Evolutionary conservation across 1,139 yeast species (phyloP).

Genomic region (Citeromyces hawaiiensis): DNA sequence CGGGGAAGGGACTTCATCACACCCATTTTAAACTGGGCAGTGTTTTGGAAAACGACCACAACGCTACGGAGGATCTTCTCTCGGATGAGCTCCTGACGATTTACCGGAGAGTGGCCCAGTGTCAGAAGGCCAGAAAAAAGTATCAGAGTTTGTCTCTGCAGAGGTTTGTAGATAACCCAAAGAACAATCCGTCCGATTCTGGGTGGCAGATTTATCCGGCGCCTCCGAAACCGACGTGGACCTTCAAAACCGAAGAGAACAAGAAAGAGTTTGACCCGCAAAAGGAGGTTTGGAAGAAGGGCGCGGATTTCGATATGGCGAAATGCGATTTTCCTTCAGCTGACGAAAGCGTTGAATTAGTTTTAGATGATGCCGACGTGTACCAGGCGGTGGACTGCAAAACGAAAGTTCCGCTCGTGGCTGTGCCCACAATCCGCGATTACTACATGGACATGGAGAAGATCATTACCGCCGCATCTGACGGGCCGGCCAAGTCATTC

Average conservation of each 20-base stretch:
- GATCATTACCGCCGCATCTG: slow-evolving; percentile 62
- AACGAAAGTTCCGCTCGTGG: slow-evolving; percentile 23
- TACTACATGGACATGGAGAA: slow-evolving; percentile 73
- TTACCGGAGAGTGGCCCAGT: slow-evolving; percentile 55
- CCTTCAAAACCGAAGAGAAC: slow-evolving; percentile 36
- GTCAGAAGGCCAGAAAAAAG: slow-evolving; percentile 65
- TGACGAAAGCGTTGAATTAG: slow-evolving; percentile 32
- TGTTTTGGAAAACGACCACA: slow-evolving; percentile 51
- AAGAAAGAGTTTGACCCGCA: slow-evolving; percentile 28
- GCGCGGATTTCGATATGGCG: slow-evolving; percentile 40
- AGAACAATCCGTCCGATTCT: slow-evolving; percentile 30
- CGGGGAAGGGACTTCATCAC: slow-evolving; percentile 1
- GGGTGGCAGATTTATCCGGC: slow-evolving; percentile 79
- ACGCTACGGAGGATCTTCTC: slow-evolving; percentile 48
- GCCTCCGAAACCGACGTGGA: slow-evolving; percentile 91
- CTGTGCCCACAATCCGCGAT: slow-evolving; percentile 70
- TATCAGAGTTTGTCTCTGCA: slow-evolving; percentile 67
- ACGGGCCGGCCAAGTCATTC: slow-evolving; percentile 96
- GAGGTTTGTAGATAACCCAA: slow-evolving; percentile 68
- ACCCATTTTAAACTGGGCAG: slow-evolving; percentile 28
- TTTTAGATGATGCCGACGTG: slow-evolving; percentile 49
- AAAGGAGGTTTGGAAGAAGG: slow-evolving; percentile 9
- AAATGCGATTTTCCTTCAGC: slow-evolving; percentile 56
- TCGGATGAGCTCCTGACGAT: slow-evolving; percentile 54
- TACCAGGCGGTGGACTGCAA: slow-evolving; percentile 29